Evolutionary conservation across 495 filamentous ascomycete species (phyloP).

Genomic region (Penicillium bialowiezense): DNA sequence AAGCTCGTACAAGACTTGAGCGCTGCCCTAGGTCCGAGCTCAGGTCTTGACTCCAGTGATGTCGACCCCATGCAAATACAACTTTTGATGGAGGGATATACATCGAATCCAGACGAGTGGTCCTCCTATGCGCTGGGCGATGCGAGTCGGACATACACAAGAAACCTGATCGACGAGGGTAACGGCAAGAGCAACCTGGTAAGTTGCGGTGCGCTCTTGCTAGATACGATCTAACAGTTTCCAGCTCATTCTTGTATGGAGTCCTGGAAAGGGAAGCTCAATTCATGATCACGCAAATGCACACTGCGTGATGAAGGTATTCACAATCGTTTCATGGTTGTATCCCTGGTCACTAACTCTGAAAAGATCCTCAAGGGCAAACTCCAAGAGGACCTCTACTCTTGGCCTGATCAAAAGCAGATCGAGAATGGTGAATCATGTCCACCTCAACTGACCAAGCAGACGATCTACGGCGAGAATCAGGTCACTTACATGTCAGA

Average conservation of each 20-base stretch:
- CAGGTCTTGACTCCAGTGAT: constrained; percentile 75
- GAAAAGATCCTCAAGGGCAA: constrained; percentile 66
- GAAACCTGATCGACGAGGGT: constrained; percentile 86
- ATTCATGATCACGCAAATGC: constrained; percentile 89
- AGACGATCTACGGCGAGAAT: constrained; percentile 53
- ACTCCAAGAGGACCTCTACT: constrained; percentile 76
- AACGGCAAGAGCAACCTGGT: constrained; percentile 91
- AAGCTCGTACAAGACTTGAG: constrained; percentile 70
- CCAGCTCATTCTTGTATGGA: constrained; percentile 89
- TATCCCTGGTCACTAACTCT: background rate
- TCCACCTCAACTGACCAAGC: constrained; percentile 39
- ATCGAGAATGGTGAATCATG: constrained; percentile 46
- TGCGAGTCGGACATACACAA: constrained; percentile 65
- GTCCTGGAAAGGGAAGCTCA: constrained; percentile 75
- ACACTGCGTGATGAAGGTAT: constrained; percentile 68
- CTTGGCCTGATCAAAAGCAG: constrained; percentile 59
- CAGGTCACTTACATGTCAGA: constrained; percentile 85
- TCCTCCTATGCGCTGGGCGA: constrained; percentile 65
- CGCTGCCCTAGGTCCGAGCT: constrained; percentile 67
- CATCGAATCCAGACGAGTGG: constrained; percentile 68
- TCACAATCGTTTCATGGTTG: background rate
- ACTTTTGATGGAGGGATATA: constrained; percentile 67
- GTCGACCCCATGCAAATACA: constrained; percentile 68
- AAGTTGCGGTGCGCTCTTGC: constrained; percentile 22
- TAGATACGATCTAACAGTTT: background rate